A percentile compares a stretch with the other conserved stretches of the same genome.
Evolutionary conservation across 306 rosid species (phyloP).

Genomic region (Arachis hypogaea): DNA sequence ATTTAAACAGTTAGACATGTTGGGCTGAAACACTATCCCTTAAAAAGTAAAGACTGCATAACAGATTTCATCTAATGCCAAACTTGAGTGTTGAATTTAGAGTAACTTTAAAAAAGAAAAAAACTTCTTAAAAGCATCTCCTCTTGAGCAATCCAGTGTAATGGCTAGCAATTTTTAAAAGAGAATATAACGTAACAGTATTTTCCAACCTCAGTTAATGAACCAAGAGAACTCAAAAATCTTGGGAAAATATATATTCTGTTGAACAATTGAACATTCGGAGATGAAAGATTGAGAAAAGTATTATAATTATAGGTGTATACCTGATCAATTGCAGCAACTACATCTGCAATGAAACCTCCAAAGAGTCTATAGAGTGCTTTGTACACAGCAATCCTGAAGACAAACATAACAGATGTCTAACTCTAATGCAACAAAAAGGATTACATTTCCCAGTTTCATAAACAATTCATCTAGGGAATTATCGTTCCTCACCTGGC

Average conservation of each 20-base stretch:
- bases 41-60: background rate
- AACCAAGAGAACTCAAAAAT: conserved; percentile 3
- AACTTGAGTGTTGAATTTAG: background rate
- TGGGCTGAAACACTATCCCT: conserved; percentile 2
- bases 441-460: conserved; percentile 16
- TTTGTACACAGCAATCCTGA: conserved; percentile 98
- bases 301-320: conserved; percentile 9
- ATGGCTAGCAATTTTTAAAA: conserved; percentile 11
- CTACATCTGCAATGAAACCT: conserved; percentile 96
- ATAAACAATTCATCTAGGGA: background rate
- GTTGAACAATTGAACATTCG: background rate
- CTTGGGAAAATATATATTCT: background rate
- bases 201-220: conserved; percentile 3
- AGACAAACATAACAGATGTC: conserved; percentile 39
- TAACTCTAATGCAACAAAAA: conserved; percentile 13
- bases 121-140: conserved; percentile 2
- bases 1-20: conserved; percentile 38
- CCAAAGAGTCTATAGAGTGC: conserved; percentile 97
- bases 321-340: conserved; percentile 99
- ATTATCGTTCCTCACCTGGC: conserved; percentile 75
- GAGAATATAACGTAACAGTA: background rate
- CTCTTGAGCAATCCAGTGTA: conserved; percentile 20
- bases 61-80: conserved; percentile 27
- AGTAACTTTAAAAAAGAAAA: background rate
- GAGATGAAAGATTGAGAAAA: conserved; percentile 7